These are phyloP conservation scores for Ulota crispa DNA, from an alignment of 225 moss, liverwort and hornwort species.

Conservation along the genomic window DNA sequence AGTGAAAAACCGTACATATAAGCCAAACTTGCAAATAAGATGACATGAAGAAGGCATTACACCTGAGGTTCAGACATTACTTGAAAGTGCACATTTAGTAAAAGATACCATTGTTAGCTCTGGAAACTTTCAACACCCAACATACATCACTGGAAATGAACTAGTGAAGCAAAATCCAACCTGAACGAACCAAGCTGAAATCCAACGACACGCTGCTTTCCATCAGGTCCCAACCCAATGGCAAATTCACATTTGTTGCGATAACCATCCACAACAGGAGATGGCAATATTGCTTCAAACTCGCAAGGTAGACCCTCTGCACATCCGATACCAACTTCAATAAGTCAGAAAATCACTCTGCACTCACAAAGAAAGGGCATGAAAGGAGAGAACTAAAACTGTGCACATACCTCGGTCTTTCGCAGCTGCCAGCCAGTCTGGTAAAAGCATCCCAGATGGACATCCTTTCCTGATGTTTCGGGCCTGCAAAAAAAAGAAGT, in stretches of 20 bases:
- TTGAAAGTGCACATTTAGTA: neutral
- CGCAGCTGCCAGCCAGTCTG: constrained; percentile 88
- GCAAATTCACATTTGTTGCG: constrained; percentile 99
- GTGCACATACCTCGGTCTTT: constrained; percentile 70
- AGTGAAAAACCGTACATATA: neutral
- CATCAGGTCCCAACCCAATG: constrained; percentile 80
- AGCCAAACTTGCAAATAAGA: constrained; percentile 7
- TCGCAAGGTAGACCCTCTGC: constrained; percentile 90
- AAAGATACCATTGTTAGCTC: neutral
- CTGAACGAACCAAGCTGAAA: constrained; percentile 97
- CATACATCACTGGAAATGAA: neutral
- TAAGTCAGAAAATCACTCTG: constrained; percentile 22
- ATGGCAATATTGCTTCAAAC: constrained; percentile 85
- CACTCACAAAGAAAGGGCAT: neutral
- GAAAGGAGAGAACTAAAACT: neutral
- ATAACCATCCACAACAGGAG: constrained; percentile 93
- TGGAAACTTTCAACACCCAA: constrained; percentile 13
- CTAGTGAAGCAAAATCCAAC: constrained; percentile 41
- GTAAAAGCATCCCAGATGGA: constrained; percentile 70
- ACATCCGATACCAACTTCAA: constrained; percentile 14
- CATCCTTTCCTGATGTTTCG: constrained; percentile 92
- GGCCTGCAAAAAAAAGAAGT: constrained; percentile 41
- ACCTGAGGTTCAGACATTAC: constrained; percentile 2
- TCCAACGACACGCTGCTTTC: constrained; percentile 91
- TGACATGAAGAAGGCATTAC: neutral